Evolutionary conservation across 2,329 filamentous ascomycete genomes (phyloP), one percentile per base, ranked within the genome.

Genomic region (Capronia epimyces): DNA sequence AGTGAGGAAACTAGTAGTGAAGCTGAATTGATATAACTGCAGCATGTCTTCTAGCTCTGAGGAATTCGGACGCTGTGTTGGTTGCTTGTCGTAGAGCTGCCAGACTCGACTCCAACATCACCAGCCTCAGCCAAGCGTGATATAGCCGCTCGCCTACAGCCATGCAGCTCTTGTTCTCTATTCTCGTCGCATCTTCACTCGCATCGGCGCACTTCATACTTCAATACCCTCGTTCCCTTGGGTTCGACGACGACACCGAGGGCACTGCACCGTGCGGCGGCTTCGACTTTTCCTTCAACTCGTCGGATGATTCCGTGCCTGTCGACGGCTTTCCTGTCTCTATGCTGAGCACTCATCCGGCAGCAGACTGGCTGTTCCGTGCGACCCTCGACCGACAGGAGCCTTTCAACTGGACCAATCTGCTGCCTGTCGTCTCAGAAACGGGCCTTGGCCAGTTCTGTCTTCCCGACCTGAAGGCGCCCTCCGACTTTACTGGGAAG

Each of bases 361-460:
- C 55, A 25, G 43, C 54, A 10, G 46, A 59, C 46, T 59, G 55
- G 51, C 54, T 59, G 20, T 59, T 57, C 52, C 68, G 73, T 29
- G 69, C 80, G 64, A 74, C 75, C 51, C 77, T 81, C 61, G 68
- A 72, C 10, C 70, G 73, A 55, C 71, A 75, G 24, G 74, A 75
- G 40, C 81, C 80, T 67, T 89, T 83, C 75, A 88, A 85, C 73
- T 75, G 84, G 66, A 79, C 82, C 27, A 57, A 59, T 16, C 73
- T 89, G 22, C 77, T 81, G 1, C 79, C 79, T 2, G 69, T 79
- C 73, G 69, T 80, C 72, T 68, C 82, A 74, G 71, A 79, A 67
- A 63, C 81, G 69, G 67, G 85, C 63, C 67, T 78, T 15, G 83
- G 85, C 41, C 74, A 76, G 41, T 81, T 89, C 62, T 90, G 86